Conservation (phyloP, 2,329 filamentous ascomycete genomes). For the Neopestalotiopsis clavispora region DNA sequence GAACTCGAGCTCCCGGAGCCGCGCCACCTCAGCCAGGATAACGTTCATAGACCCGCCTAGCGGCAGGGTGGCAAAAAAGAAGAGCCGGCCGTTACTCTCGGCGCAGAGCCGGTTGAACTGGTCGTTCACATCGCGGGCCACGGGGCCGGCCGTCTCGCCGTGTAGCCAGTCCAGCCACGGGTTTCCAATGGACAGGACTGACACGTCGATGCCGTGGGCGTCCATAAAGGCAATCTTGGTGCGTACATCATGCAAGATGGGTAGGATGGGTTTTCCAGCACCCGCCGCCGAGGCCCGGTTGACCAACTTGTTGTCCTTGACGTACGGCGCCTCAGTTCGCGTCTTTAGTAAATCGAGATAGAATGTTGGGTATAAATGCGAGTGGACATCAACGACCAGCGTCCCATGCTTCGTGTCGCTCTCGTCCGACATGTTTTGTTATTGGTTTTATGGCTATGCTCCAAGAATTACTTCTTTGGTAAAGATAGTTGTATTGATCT, state of each 20-base stretch:
- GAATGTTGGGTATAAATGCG: constrained; percentile 14
- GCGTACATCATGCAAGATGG: constrained; percentile 7
- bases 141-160: constrained; percentile 61
- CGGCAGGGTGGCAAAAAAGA: constrained; percentile 82
- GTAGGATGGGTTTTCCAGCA: not conserved
- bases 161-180: constrained; percentile 89
- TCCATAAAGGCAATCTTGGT: constrained; percentile 86
- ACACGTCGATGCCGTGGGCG: constrained; percentile 78
- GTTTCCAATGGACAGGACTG: constrained; percentile 87
- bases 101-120: constrained; percentile 77
- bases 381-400: constrained; percentile 5
- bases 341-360: constrained; percentile 6
- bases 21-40: constrained; percentile 68
- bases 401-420: not conserved
- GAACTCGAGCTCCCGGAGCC: constrained; percentile 65
- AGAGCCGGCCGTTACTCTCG: constrained; percentile 69
- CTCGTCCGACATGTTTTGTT: not conserved
- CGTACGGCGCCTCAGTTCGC: not conserved
- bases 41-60: constrained; percentile 68
- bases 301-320: constrained; percentile 13
- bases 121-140: constrained; percentile 73
- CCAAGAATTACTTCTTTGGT: no score
- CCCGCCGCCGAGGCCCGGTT: constrained; percentile 4
- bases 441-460: no score
- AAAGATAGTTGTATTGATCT: no score